A percentile compares a stretch with the other conserved stretches of the same genome.
phyloP scores from a whole-genome alignment of 2,329 filamentous ascomycete species.

The Emergomyces orientalis region DNA sequence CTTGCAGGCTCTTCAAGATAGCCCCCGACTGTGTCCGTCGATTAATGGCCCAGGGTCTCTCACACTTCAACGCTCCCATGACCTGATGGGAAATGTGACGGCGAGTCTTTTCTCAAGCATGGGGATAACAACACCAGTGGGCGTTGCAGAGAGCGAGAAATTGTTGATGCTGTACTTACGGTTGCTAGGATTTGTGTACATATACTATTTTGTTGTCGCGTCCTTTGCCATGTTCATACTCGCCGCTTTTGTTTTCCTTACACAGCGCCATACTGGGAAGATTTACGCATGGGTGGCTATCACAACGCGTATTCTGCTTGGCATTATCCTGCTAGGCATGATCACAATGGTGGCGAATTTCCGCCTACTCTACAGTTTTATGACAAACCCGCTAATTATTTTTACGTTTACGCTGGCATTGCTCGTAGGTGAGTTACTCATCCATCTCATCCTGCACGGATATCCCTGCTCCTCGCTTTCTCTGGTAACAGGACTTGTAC shows the following conservation, averaged over 20 bases:
- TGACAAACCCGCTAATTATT: conserved; percentile 33
- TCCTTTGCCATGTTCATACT: conserved; percentile 31
- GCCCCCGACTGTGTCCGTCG: conserved; percentile 24
- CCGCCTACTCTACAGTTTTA: conserved; percentile 29
- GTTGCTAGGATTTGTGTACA: conserved; percentile 31
- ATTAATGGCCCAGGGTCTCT: conserved; percentile 16
- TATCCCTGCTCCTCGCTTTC: neutral
- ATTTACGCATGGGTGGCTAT: conserved; percentile 22
- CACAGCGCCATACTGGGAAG: conserved; percentile 20
- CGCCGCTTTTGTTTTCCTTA: conserved; percentile 25
- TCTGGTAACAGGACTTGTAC: neutral
- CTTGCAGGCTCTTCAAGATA: conserved; percentile 22
- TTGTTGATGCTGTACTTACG: conserved; percentile 31
- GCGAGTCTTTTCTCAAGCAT: conserved; percentile 34
- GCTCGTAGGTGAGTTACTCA: conserved; percentile 20
- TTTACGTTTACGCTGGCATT: conserved; percentile 28
- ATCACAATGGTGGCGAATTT: conserved; percentile 27
- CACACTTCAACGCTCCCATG: conserved; percentile 23
- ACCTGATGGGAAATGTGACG: conserved; percentile 34
- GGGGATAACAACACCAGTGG: conserved; percentile 27
- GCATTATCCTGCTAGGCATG: conserved; percentile 22
- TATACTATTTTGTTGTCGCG: conserved; percentile 33
- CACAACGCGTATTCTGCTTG: conserved; percentile 23
- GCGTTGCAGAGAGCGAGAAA: conserved; percentile 24
- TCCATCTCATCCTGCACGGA: neutral